Percentiles rank a stretch among this genome's conserved stretches.
Conservation (phyloP, 1,284 basidiomycete genomes). For the Anthracocystis walkeri region DNA sequence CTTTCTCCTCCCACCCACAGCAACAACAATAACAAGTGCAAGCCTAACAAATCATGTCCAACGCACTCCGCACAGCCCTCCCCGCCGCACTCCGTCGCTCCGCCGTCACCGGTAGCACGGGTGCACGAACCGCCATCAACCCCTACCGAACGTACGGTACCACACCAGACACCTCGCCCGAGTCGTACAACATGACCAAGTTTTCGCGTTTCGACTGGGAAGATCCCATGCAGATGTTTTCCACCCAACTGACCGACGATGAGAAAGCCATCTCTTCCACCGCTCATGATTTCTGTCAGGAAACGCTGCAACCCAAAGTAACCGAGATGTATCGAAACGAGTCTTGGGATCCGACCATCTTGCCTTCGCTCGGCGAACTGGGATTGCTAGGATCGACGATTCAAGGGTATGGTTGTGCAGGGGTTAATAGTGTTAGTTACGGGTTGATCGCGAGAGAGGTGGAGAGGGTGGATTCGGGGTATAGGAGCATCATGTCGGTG, state of each 20-base stretch:
- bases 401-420: conserved; percentile 92
- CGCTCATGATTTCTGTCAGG: conserved; percentile 86
- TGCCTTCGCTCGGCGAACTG: conserved; percentile 91
- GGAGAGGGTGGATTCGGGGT: conserved; percentile 94
- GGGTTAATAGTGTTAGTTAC: conserved; percentile 90
- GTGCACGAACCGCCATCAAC: conserved; percentile 7
- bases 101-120: neutral
- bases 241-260: conserved; percentile 80
- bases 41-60: conserved; percentile 38
- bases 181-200: conserved; percentile 61
- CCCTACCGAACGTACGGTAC: conserved; percentile 31
- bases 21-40: neutral
- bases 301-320: conserved; percentile 84
- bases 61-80: conserved; percentile 38
- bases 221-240: conserved; percentile 68
- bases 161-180: conserved; percentile 40
- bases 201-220: conserved; percentile 79
- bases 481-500: conserved; percentile 93
- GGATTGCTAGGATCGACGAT: conserved; percentile 93
- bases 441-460: conserved; percentile 93
- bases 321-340: conserved; percentile 88
- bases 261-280: conserved; percentile 89
- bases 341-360: conserved; percentile 80
- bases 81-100: conserved; percentile 31
- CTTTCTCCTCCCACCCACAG: neutral